These are phyloP conservation scores for Achlya hypogyna DNA, from an alignment of 352 stramenopile species.

Conservation along the genomic window DNA sequence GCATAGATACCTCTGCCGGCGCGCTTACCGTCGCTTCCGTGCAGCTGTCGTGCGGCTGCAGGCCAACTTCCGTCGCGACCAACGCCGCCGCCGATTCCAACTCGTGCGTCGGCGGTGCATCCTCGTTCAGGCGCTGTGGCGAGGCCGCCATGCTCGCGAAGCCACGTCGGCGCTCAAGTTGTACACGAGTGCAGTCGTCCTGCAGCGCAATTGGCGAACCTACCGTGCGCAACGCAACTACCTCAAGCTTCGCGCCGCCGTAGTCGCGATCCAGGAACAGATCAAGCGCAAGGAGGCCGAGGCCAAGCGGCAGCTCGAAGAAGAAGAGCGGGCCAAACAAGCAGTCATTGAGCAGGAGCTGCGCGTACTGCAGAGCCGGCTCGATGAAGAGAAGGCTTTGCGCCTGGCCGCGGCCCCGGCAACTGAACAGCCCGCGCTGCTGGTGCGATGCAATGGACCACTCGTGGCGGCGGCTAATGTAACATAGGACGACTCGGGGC, in stretches of 20 bases:
- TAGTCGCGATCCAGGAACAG: conserved; percentile 59
- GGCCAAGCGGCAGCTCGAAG: conserved; percentile 49
- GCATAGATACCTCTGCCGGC: neutral
- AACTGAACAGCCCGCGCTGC: neutral
- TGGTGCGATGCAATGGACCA: neutral
- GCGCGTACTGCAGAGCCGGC: conserved; percentile 52
- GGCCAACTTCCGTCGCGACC: neutral
- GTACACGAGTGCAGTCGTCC: conserved; percentile 28
- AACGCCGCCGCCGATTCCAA: conserved; percentile 29
- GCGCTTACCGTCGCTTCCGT: neutral
- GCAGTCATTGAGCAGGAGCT: conserved; percentile 70
- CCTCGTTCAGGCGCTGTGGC: conserved; percentile 65
- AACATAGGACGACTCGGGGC: conserved; percentile 53
- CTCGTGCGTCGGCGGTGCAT: conserved; percentile 32
- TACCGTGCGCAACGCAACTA: conserved; percentile 41
- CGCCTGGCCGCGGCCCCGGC: no score
- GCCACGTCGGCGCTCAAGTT: conserved; percentile 27
- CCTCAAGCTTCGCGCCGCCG: conserved; percentile 44
- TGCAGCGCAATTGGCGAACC: conserved; percentile 51
- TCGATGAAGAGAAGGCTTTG: conserved; percentile 70
- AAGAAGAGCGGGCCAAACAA: conserved; percentile 57
- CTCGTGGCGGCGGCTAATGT: neutral
- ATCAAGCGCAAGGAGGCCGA: conserved; percentile 74
- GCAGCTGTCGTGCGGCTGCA: neutral
- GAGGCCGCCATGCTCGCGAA: conserved; percentile 24